Evolutionary conservation across 2,329 filamentous ascomycete species (phyloP), one percentile per base, ranked within the genome.

Genomic region (Paecilomyces sp.): DNA sequence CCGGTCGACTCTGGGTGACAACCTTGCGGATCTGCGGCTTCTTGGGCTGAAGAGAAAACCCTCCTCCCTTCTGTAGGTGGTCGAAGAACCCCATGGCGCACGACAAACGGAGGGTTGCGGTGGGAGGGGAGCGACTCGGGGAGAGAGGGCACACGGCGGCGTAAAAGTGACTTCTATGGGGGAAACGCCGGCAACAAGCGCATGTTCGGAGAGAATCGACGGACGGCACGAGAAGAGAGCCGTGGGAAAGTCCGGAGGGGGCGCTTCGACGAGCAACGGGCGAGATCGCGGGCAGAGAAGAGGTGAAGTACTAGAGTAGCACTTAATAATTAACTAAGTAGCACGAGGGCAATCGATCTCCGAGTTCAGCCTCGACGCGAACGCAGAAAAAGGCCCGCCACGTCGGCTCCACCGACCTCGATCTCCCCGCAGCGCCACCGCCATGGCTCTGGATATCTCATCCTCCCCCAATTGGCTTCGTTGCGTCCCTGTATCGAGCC

Each of bases 41-140:
- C 58, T 77, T 73, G 50, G 75, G 67, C 59, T 76, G 75, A 56
- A 78, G 68, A 47, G 74, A 74, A 57, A 76, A 76, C 34, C 67
- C 69, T 62, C 74, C 75, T 70, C 74, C 74, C 68, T 77, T 77
- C 60, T 77, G 75, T 61, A 78, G 70, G 62, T 77, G 74, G 62
- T 78, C 76, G 65, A 78, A 78, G 66, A 77, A 77, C 56, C 75
- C 74, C 76, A 77, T 78, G 60, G 62, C 62, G 66, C 41, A 22
- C 41, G 18, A 18, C n/a, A 2, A 22, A 47, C 41, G 18, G 41
- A 47, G 15, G 11, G 41, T 8, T 18, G 41, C 18, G 41, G 41
- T 47, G 36, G 33, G 22, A 57, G 25, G 24, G 28, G 33, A 41
- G 59, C 57, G 56, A 57, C 54, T 57, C 47, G 60, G 22, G 22